Evolutionary conservation across 164 flowering plant genomes (phyloP).

Genomic region (Euptelea pleiosperma): DNA sequence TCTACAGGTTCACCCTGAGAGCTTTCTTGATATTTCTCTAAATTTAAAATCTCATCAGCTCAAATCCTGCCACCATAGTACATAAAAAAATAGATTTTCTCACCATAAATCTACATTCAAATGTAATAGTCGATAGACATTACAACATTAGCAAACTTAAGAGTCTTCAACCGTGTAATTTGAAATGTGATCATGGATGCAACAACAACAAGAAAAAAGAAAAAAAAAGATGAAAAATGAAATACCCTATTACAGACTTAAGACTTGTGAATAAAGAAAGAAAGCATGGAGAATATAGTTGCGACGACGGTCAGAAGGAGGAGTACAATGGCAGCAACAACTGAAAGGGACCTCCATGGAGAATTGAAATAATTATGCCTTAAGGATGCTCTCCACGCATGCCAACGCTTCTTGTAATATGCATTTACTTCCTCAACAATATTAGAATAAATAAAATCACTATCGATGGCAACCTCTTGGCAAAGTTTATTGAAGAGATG

Average conservation of each 20-base stretch:
- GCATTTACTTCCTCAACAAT: conserved; percentile 17
- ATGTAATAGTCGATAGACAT: too few species aligned
- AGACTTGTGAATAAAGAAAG: conserved; percentile 11
- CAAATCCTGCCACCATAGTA: too few species aligned
- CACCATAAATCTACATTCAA: too few species aligned
- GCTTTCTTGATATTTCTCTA: too few species aligned
- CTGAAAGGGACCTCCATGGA: neutral
- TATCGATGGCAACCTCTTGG: conserved; percentile 1
- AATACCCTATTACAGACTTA: neutral
- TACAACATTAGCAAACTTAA: too few species aligned
- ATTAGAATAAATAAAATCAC: conserved; percentile 9
- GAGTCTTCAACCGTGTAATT: too few species aligned
- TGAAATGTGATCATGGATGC: too few species aligned
- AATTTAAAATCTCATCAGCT: too few species aligned
- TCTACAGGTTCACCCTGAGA: too few species aligned
- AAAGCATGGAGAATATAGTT: conserved; percentile 17
- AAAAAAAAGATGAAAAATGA: too few species aligned
- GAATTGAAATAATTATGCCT: conserved; percentile 4
- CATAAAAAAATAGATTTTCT: too few species aligned
- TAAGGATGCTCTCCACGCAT: conserved; percentile 1
- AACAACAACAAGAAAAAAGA: too few species aligned
- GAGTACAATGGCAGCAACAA: conserved; percentile 13
- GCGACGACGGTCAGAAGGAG: conserved; percentile 15
- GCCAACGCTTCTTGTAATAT: conserved; percentile 6
- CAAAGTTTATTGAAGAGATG: conserved; percentile 1